Evolutionary conservation across 2,329 filamentous ascomycete genomes (phyloP).

Genomic region (Cytospora piceicola): DNA sequence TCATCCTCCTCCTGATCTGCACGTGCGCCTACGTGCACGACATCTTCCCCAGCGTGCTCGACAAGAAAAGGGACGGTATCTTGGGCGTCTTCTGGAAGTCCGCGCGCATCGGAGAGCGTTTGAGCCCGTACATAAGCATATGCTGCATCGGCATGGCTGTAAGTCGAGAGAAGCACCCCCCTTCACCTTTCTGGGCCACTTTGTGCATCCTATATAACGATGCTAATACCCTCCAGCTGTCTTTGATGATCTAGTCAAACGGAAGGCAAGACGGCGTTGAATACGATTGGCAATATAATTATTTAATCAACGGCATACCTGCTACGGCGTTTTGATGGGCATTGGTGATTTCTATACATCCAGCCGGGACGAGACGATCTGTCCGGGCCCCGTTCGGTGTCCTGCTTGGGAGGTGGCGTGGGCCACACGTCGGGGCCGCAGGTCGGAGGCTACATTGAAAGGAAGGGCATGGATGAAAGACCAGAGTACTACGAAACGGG

Average conservation of each 20-base stretch:
- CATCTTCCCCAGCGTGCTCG: slow-evolving; percentile 85
- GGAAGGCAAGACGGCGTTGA: neutral
- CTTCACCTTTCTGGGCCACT: neutral
- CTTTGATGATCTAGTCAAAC: slow-evolving; percentile 26
- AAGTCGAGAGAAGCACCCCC: slow-evolving; percentile 36
- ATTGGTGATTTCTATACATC: neutral
- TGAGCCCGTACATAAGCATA: slow-evolving; percentile 94
- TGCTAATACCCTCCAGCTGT: slow-evolving; percentile 18
- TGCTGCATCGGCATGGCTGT: slow-evolving; percentile 96
- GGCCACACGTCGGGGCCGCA: neutral
- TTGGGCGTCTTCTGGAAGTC: slow-evolving; percentile 95
- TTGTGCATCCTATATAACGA: neutral
- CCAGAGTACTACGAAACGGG: neutral
- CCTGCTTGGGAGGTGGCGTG: neutral
- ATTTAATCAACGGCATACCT: slow-evolving; percentile 13
- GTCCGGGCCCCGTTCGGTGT: neutral
- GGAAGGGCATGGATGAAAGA: neutral
- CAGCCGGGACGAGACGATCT: neutral
- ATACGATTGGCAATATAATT: slow-evolving; percentile 19
- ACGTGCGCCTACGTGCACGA: slow-evolving; percentile 93
- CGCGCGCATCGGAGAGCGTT: slow-evolving; percentile 85
- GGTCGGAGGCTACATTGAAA: neutral
- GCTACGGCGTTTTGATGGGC: slow-evolving; percentile 23
- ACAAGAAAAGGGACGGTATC: slow-evolving; percentile 80
- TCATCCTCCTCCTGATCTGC: slow-evolving; percentile 93